Evolutionary conservation across 139 green algal genomes (phyloP).

Genomic region (Yamagishiella unicocca): DNA sequence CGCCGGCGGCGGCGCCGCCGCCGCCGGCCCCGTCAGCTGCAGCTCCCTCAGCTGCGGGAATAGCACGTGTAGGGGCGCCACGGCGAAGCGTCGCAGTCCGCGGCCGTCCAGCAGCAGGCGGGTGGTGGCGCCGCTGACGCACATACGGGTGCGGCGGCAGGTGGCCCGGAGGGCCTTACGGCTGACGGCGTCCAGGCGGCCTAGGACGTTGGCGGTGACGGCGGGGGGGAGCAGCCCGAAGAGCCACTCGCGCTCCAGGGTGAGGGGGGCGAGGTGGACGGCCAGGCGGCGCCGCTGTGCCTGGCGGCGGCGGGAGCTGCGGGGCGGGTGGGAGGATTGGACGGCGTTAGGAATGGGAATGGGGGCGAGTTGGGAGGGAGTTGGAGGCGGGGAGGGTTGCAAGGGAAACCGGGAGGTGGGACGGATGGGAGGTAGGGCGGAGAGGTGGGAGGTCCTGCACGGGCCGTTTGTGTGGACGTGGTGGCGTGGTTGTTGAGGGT

Average conservation of each 20-base stretch:
- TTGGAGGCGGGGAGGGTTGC: background rate
- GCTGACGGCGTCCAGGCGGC: conserved; percentile 13
- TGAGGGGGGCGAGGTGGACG: conserved; percentile 3
- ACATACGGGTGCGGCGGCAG: conserved; percentile 14
- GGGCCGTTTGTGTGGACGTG: too few species aligned
- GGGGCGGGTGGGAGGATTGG: background rate
- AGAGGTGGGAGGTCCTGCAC: too few species aligned
- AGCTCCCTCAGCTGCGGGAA: conserved; percentile 10
- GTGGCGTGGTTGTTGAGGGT: too few species aligned
- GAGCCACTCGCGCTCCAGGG: conserved; percentile 36
- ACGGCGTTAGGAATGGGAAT: background rate
- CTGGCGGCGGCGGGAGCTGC: conserved; percentile 30
- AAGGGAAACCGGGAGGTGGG: too few species aligned
- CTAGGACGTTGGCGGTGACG: conserved; percentile 19
- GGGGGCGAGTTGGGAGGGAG: background rate
- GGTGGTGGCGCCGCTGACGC: background rate
- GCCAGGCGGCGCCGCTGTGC: conserved; percentile 5
- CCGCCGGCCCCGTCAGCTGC: background rate
- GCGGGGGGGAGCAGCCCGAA: background rate
- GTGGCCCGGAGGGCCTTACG: conserved; percentile 16
- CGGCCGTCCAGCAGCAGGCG: conserved; percentile 3
- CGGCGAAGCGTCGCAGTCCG: conserved; percentile 2
- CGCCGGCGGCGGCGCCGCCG: background rate
- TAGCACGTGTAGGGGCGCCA: background rate
- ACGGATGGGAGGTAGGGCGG: too few species aligned